A percentile compares a stretch with the other conserved stretches of the same genome.
Evolutionary conservation across 2,329 filamentous ascomycete genomes (phyloP).

Genomic region (Diplodia scrobiculata): DNA sequence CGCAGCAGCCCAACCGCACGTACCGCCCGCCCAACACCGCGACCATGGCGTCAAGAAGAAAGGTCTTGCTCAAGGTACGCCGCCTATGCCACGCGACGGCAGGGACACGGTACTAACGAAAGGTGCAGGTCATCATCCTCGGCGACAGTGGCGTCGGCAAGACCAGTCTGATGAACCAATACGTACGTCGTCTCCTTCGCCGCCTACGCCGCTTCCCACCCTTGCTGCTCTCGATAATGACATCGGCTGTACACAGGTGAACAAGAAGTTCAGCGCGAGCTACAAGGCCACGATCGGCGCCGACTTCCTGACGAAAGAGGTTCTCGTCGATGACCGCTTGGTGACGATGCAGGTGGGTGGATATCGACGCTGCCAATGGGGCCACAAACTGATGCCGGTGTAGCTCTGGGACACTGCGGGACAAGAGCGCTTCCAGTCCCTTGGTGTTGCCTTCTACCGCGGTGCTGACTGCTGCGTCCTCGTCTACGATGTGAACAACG

Average conservation of each 20-base stretch:
- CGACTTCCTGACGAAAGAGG: conserved; percentile 97
- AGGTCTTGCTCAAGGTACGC: conserved; percentile 82
- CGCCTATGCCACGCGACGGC: conserved; percentile 27
- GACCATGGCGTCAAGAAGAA: conserved; percentile 78
- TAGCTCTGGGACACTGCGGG: conserved; percentile 98
- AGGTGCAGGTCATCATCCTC: conserved; percentile 86
- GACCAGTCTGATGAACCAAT: conserved; percentile 99
- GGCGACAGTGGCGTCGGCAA: conserved; percentile 99
- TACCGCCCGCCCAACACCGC: conserved; percentile 19
- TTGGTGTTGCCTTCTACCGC: conserved; percentile 96
- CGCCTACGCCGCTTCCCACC: neutral
- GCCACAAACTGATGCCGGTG: conserved; percentile 33
- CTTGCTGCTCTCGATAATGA: neutral
- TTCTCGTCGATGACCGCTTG: conserved; percentile 92
- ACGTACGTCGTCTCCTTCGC: conserved; percentile 65
- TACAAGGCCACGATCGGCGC: conserved; percentile 99
- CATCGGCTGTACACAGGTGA: conserved; percentile 68
- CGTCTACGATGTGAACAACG: conserved; percentile 98
- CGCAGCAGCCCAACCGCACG: conserved; percentile 6
- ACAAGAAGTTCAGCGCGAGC: conserved; percentile 99
- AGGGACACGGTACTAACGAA: conserved; percentile 31
- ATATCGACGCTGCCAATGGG: neutral
- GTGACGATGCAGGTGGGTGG: conserved; percentile 90
- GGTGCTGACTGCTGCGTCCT: conserved; percentile 97
- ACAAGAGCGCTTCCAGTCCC: conserved; percentile 94